Evolutionary conservation across 768 basidiomycete genomes (phyloP).

Genomic region (Sporobolomyces phaffii): DNA sequence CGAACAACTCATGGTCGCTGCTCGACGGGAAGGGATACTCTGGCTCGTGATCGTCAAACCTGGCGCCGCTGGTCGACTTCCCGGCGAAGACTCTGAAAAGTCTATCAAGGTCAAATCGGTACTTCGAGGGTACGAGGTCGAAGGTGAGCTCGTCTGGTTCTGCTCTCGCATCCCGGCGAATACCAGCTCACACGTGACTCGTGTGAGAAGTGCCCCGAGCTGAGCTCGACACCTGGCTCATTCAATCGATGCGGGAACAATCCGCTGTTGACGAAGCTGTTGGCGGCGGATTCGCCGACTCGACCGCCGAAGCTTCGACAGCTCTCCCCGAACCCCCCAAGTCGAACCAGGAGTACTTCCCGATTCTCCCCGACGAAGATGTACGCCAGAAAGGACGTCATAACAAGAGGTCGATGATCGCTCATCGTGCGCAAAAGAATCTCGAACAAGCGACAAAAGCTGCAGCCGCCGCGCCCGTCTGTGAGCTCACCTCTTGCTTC

Average conservation of each 20-base stretch:
- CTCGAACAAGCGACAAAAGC: constrained; percentile 23
- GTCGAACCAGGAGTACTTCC: constrained; percentile 19
- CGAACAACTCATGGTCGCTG: constrained; percentile 42
- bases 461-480: constrained; percentile 30
- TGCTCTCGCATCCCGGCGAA: neutral
- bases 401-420: constrained; percentile 30
- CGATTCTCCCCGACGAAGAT: constrained; percentile 29
- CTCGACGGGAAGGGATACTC: constrained; percentile 43
- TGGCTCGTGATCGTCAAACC: constrained; percentile 42
- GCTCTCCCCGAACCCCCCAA: constrained; percentile 15
- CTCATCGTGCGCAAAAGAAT: constrained; percentile 31
- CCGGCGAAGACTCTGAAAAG: constrained; percentile 23
- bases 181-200: neutral
- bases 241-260: constrained; percentile 34
- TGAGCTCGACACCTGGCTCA: constrained; percentile 34
- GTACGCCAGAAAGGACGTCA: constrained; percentile 30
- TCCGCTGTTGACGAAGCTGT: constrained; percentile 22
- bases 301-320: neutral
- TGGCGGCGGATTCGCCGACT: constrained; percentile 2
- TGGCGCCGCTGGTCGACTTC: constrained; percentile 7
- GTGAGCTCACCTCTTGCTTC: constrained; percentile 3
- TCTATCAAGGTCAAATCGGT: constrained; percentile 37
- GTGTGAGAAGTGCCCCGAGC: constrained; percentile 24
- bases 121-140: constrained; percentile 30
- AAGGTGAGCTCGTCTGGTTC: constrained; percentile 12